Evolutionary conservation across 2,329 filamentous ascomycete genomes (phyloP), one percentile per base, ranked within the genome.

Genomic region (Exserohilum turcica): DNA sequence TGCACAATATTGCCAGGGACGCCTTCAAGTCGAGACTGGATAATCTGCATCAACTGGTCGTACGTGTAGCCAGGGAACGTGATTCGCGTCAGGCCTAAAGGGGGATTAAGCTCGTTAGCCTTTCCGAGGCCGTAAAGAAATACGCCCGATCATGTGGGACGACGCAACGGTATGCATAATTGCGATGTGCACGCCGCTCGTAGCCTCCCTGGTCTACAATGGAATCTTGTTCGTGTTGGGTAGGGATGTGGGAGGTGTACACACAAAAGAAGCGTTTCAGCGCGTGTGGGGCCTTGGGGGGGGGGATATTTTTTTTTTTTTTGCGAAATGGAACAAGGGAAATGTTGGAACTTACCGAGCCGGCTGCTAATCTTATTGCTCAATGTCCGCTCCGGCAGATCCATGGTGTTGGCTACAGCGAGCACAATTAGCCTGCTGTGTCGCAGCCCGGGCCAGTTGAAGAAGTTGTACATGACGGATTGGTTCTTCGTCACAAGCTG

Each of bases 401-500:
- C 94, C 94, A 99, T 99, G 19, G 94, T 99, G 75, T 99, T 99
- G 46, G 94, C 95, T 15, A 99, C 94, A 9, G 95, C 95, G 6
- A 99, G 85, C 6, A 99, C 95, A 73, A 99, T 97, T 38, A 99
- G 82, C 43, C 92, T 86, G 48, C 91, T 96, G 75, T 99, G 92
- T 43, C 90, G 85, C 48, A 97, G 80, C 9, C 91, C 90, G 3
- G 94, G 94, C 94, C 94, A 99, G 71, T 99, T 99, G 83, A 99
- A 99, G 76, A 99, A 99, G 75, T 99, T 99, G 79, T 99, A 99
- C 94, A 99, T 99, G 76, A 99, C 94, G n/a, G 91, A 93, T 74
- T 99, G 95, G 68, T 96, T 97, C 70, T 93, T 94, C 10, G 94
- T 99, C 5, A 99, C 95, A 6, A 99, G 84, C 76, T 99, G 94